Conservation (phyloP, 2,329 filamentous ascomycete genomes). For the Sarocladium oryzae region DNA sequence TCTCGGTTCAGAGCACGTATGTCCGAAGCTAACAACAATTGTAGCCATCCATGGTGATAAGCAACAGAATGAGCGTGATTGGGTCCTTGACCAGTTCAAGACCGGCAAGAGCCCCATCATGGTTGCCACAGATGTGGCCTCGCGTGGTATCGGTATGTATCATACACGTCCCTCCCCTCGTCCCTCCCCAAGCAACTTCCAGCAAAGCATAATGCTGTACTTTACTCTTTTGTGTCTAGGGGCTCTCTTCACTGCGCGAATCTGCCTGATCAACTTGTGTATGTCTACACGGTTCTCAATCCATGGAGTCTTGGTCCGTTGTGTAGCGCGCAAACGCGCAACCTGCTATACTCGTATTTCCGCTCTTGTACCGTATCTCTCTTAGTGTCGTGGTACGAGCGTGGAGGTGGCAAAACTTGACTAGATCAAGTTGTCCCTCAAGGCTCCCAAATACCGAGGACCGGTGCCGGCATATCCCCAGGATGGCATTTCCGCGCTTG, state of each 20-base stretch:
- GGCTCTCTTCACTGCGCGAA: constrained; percentile 83
- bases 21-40: constrained; percentile 9
- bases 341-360: constrained; percentile 68
- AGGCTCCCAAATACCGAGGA: constrained; percentile 53
- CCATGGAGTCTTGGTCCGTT: constrained; percentile 73
- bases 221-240: constrained; percentile 85
- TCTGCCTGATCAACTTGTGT: constrained; percentile 69
- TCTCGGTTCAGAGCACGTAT: neutral
- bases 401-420: constrained; percentile 76
- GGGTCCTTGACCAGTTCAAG: constrained; percentile 99
- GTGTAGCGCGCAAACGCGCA: constrained; percentile 24
- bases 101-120: constrained; percentile 99
- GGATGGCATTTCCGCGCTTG: constrained; percentile 52
- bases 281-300: constrained; percentile 75
- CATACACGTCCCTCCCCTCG: constrained; percentile 41
- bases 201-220: constrained; percentile 58
- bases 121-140: constrained; percentile 99
- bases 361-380: constrained; percentile 60
- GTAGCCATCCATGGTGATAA: constrained; percentile 97
- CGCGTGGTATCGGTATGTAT: constrained; percentile 99
- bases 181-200: constrained; percentile 44
- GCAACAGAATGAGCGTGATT: constrained; percentile 98
- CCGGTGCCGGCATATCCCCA: constrained; percentile 46
- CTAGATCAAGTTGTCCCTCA: constrained; percentile 63
- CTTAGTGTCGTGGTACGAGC: constrained; percentile 55